Percentiles rank a stretch among this genome's conserved stretches.
These are phyloP conservation scores for Pythium brachiatum DNA, from an alignment of 352 stramenopile species.

Conservation along the genomic window DNA sequence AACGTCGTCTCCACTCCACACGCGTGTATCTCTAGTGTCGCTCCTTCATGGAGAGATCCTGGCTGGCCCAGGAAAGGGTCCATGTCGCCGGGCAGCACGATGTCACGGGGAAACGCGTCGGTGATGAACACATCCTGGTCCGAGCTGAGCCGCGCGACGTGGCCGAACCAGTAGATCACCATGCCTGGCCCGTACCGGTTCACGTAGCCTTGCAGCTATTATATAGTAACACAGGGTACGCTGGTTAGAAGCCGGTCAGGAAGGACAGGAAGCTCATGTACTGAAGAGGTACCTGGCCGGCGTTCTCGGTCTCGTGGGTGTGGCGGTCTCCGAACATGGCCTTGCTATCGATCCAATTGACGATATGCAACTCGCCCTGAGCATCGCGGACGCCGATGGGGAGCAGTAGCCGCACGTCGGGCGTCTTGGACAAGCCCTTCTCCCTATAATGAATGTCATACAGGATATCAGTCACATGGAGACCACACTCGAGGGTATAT, in stretches of 20 bases:
- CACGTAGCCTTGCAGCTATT: constrained; percentile 73
- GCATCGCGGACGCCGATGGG: constrained; percentile 75
- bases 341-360: constrained; percentile 92
- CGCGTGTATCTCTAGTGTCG: neutral
- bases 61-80: constrained; percentile 31
- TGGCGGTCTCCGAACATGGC: constrained; percentile 86
- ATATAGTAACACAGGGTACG: neutral
- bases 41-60: neutral
- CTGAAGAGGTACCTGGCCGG: constrained; percentile 34
- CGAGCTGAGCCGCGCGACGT: constrained; percentile 52
- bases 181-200: constrained; percentile 83
- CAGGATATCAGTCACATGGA: too few relatives aligned
- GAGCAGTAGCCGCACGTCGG: constrained; percentile 75
- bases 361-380: constrained; percentile 45
- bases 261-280: constrained; percentile 5
- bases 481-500: too few relatives aligned
- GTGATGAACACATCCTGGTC: constrained; percentile 62
- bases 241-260: neutral
- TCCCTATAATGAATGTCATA: constrained; percentile 26
- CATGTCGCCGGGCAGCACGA: constrained; percentile 54
- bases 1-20: constrained; percentile 18
- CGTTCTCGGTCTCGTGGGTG: constrained; percentile 78
- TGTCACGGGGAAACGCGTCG: constrained; percentile 49
- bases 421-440: constrained; percentile 84
- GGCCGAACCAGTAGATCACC: constrained; percentile 88